A percentile compares a stretch with the other conserved stretches of the same genome.
Conservation (phyloP, 768 basidiomycete genomes). For the Vararia minispora region DNA sequence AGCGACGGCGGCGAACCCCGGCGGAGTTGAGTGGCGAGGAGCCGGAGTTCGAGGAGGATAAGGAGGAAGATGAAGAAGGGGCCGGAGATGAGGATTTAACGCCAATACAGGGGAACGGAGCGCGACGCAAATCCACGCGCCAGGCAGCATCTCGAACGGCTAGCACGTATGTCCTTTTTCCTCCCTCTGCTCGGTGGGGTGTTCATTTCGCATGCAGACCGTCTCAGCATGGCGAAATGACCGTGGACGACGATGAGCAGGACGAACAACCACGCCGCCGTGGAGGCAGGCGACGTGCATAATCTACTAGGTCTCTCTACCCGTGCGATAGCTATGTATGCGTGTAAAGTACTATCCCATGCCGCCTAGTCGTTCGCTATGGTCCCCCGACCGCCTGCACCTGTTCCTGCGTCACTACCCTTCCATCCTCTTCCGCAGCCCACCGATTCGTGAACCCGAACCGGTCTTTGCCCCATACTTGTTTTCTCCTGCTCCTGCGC, state of each 20-base stretch:
- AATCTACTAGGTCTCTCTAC: too few relatives aligned
- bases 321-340: too few relatives aligned
- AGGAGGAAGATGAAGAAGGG: conserved; percentile 31
- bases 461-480: conserved; percentile 78
- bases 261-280: conserved; percentile 25
- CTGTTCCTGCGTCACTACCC: too few relatives aligned
- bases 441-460: conserved; percentile 71
- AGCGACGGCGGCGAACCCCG: conserved; percentile 11
- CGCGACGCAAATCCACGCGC: conserved; percentile 1
- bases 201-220: conserved; percentile 20
- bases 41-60: conserved; percentile 54
- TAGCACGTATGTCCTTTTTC: too few relatives aligned
- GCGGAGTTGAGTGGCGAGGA: conserved; percentile 1
- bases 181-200: too few relatives aligned
- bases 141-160: too few relatives aligned
- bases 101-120: conserved; percentile 13
- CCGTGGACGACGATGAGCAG: conserved; percentile 36
- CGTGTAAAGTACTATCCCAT: too few relatives aligned
- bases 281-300: conserved; percentile 8
- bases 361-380: too few relatives aligned
- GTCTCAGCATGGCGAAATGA: conserved; percentile 18
- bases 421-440: conserved; percentile 30
- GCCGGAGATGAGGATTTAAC: conserved; percentile 26
- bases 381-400: too few relatives aligned
- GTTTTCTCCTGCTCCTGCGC: conserved; percentile 48